Conservation (phyloP, 140 eudicot species). For the Cichorium intybus region DNA sequence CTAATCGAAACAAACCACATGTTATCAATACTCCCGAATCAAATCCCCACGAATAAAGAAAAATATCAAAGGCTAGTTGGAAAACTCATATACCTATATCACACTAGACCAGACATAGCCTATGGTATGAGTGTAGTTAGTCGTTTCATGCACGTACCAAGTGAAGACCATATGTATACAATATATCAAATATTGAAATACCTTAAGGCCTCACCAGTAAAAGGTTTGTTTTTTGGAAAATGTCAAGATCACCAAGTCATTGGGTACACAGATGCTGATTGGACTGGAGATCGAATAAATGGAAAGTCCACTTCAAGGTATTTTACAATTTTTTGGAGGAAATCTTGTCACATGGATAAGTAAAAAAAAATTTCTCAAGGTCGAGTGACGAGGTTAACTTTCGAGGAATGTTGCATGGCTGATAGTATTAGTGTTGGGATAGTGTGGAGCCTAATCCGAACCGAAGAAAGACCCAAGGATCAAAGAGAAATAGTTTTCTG, state of each 20-base stretch:
- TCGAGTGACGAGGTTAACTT: not conserved
- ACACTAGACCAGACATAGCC: not conserved
- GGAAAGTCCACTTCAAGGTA: not conserved
- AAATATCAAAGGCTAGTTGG: not conserved
- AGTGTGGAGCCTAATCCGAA: too few species aligned
- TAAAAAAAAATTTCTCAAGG: not conserved
- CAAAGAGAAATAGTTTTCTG: too few species aligned
- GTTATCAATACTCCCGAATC: not conserved
- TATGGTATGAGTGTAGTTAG: not conserved
- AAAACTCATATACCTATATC: not conserved
- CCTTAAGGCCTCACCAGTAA: not conserved
- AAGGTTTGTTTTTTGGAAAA: not conserved
- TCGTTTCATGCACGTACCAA: not conserved
- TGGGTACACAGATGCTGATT: not conserved
- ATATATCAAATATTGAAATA: not conserved
- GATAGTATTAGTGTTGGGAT: too few species aligned
- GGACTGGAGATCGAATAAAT: not conserved
- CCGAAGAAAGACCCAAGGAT: too few species aligned
- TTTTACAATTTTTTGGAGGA: not conserved
- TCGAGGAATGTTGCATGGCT: conserved; percentile 1
- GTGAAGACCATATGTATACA: conserved; percentile 6
- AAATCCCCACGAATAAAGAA: not conserved
- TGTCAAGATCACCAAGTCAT: not conserved
- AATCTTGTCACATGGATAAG: not conserved
- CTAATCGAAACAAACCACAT: not conserved